phyloP scores from a whole-genome alignment of 1,284 basidiomycete genomes.

The Trametes hirsuta region DNA sequence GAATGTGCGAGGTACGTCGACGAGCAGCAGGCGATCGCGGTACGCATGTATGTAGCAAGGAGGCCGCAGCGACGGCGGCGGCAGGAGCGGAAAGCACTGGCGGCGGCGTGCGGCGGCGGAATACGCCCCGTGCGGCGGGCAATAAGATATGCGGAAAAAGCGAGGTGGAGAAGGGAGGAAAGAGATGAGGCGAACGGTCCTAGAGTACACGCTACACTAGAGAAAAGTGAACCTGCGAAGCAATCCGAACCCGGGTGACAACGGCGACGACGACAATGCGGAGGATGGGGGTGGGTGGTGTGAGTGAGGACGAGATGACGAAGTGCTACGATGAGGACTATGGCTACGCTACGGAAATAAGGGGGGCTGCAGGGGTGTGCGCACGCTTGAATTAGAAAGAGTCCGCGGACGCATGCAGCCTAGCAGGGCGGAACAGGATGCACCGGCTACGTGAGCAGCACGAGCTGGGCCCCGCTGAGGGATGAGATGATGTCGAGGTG shows the following conservation, averaged over 20 bases:
- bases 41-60: not conserved
- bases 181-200: slow-evolving; percentile 1
- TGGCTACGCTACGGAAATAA: not conserved
- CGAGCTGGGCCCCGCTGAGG: slow-evolving; percentile 22
- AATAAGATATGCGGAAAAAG: slow-evolving; percentile 11
- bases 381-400: not conserved
- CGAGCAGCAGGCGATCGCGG: not conserved
- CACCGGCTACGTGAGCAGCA: slow-evolving; percentile 17
- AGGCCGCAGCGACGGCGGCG: not conserved
- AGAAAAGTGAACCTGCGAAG: not conserved
- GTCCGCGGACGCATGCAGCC: not conserved
- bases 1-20: slow-evolving; percentile 2
- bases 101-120: not conserved
- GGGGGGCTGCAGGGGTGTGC: not conserved
- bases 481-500: slow-evolving; percentile 22
- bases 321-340: not conserved
- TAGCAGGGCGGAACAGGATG: not conserved
- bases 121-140: slow-evolving; percentile 11
- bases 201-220: slow-evolving; percentile 11
- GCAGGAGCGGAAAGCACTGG: not conserved
- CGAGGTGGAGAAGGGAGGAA: not conserved
- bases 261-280: not conserved
- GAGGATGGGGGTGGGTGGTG: not conserved
- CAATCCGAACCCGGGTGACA: slow-evolving; percentile 1
- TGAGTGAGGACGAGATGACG: not conserved